Evolutionary conservation across 805 yeast species (phyloP).

Genomic region (Sugiyamaella chiloensis): DNA sequence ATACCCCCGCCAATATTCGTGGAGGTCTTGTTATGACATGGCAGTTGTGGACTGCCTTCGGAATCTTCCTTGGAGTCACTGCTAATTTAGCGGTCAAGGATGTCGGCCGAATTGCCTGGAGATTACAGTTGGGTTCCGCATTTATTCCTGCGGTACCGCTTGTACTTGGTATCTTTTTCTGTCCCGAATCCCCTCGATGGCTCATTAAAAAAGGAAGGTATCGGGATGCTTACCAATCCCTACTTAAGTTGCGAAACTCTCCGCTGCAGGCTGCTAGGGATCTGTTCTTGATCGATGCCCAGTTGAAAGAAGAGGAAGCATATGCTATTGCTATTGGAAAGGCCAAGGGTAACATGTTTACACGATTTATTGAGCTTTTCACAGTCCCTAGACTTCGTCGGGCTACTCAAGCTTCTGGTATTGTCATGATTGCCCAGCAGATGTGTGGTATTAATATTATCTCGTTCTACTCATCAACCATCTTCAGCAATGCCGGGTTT

Average conservation of each 20-base stretch:
- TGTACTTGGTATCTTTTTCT: constrained; percentile 46
- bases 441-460: constrained; percentile 86
- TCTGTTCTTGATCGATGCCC: constrained; percentile 52
- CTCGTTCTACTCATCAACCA: constrained; percentile 77
- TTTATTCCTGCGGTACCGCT: constrained; percentile 54
- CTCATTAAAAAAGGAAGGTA: constrained; percentile 50
- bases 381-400: constrained; percentile 77
- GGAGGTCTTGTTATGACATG: constrained; percentile 65
- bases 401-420: constrained; percentile 73
- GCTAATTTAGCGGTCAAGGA: constrained; percentile 53
- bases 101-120: constrained; percentile 44
- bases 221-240: constrained; percentile 47
- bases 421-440: constrained; percentile 85
- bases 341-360: constrained; percentile 25
- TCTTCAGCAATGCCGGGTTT: constrained; percentile 65
- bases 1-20: constrained; percentile 51
- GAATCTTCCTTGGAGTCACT: constrained; percentile 62
- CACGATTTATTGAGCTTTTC: constrained; percentile 41
- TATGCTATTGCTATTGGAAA: constrained; percentile 17
- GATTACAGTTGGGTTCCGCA: constrained; percentile 63
- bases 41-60: constrained; percentile 70
- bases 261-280: constrained; percentile 60
- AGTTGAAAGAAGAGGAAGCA: constrained; percentile 39
- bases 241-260: constrained; percentile 44
- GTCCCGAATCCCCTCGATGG: constrained; percentile 71